Base-by-base conservation (phyloP, 176 grass and related monocot species). In the Tuctoria greenei region DNA sequence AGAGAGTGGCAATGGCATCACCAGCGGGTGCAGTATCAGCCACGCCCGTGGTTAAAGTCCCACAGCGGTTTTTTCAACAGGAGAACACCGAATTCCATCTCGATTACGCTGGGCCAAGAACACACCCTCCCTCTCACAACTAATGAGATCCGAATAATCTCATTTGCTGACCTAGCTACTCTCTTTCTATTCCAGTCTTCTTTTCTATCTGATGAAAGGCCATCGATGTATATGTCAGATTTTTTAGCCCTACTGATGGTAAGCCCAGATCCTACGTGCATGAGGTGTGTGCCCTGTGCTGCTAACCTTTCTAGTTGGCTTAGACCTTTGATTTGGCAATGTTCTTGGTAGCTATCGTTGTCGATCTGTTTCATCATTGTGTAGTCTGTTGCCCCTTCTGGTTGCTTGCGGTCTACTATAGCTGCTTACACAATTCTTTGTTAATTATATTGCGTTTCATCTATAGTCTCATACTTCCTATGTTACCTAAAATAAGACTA, bases 91-190 rank as follows among this genome's bases (percentile, higher is more conserved):
- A 39, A 47, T 93, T 97, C 74, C 75, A 93, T 89, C 71, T 97
- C 24, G 93, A 97, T 72, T 97, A 97, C 50, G 82, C 46, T 16
- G 86, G 81, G 12, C 93, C 93, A 59, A 87, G 71, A 44, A 89
- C 90, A 12, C 90, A 91, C 31, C 21, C 88, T 15, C 93, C 93
- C 51, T 77, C 69, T 80, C 93, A 97, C 83, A 97, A 97, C 42
- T 97, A 74, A 88, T 56, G 58, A 55, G 52, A 55, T 52, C 49
- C 49, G 60, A 28, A 74, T 61, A 54, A 25, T 15, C 31, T 74
- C 25, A 14, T 55, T 73, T 38, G 51, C 2, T 69, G 38, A 38
- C 39, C 16, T 56, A 24, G 17, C 18, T 64, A 64, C 26, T 54
- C 26, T 54, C 23, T 31, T n/a, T 60, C 12, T 18, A 63, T 18